phyloP scores from a whole-genome alignment of 495 filamentous ascomycete genomes.

The Penicillium riverlandense region DNA sequence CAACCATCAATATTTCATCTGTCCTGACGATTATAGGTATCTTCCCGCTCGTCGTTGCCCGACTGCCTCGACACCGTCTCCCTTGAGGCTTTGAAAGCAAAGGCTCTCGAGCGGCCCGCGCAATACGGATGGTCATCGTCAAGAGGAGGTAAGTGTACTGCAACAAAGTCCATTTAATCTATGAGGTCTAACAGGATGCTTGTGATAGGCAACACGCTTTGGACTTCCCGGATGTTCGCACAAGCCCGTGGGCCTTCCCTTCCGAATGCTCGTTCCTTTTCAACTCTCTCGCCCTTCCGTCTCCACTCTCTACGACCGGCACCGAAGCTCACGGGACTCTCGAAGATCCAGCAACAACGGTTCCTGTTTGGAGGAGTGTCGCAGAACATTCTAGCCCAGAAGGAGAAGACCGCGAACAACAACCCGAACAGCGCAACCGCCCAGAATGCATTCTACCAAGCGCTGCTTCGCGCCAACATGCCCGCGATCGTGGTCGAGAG shows the following conservation, averaged over 20 bases:
- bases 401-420: constrained; percentile 85
- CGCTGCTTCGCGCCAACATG: constrained; percentile 85
- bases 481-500: constrained; percentile 85
- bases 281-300: constrained; percentile 27
- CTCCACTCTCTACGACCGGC: constrained; percentile 15
- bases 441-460: constrained; percentile 89
- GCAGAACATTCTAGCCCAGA: constrained; percentile 55
- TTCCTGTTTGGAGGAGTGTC: constrained; percentile 50
- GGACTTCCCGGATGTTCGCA: constrained; percentile 15
- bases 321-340: constrained; percentile 15
- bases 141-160: constrained; percentile 8
- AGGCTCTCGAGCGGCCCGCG: constrained; percentile 9
- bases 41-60: constrained; percentile 13
- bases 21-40: constrained; percentile 6
- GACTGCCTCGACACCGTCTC: constrained; percentile 23
- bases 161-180: not conserved
- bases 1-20: too few species aligned
- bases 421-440: constrained; percentile 77
- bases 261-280: constrained; percentile 25
- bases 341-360: constrained; percentile 33
- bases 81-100: constrained; percentile 17
- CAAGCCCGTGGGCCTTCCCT: constrained; percentile 6
- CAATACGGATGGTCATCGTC: constrained; percentile 12
- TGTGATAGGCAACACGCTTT: constrained; percentile 13
- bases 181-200: not conserved